Evolutionary conservation across 2,329 filamentous ascomycete species (phyloP), one percentile per base, ranked within the genome.

Genomic region (Exophiala sp.): DNA sequence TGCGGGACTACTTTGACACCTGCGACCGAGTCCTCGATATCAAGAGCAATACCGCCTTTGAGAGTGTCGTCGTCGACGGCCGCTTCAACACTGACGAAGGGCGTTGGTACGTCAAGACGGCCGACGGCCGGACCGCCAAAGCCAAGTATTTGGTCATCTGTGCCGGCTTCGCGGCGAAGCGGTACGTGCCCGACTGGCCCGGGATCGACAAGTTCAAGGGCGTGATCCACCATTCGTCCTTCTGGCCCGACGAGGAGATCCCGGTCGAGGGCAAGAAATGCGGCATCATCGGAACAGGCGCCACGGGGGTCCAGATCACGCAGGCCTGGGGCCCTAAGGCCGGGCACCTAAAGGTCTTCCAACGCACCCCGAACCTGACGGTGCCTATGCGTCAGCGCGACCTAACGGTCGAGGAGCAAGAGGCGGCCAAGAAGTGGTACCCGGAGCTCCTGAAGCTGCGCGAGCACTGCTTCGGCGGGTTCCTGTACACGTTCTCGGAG

Each of bases 291-390:
- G 82, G 82, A 5, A 84, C 80, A 0, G 82, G 82, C 1, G 78
- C 81, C 0, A 79, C 80, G 0, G 82, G 81, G 0, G 75, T 85
- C 1, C 82, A 85, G 57, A 75, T 83, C 40, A 73, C 75, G 0
- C 82, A 86, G 56, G 79, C 78, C 43, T 77, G 75, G 64, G 77
- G 73, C 1, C 75, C 75, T 1, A 63, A 70, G 7, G 79, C 74
- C 0, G 73, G 68, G 3, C 65, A 75, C 1, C 58, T 86, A 10
- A 73, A 67, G 5, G 62, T 66, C 1, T 68, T 85, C 63, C 80
- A 85, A 59, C 74, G 83, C 10, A 85, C 81, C 1, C 82, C 83
- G 0, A 86, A 85, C 57, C 65, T 82, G 6, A 77, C 78, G 0
- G 60, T 85, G 1, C 81, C 81, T 0, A 83, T 86, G 79, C 68